Evolutionary conservation across 768 basidiomycete species (phyloP).

Genomic region (Mycena alexandri): DNA sequence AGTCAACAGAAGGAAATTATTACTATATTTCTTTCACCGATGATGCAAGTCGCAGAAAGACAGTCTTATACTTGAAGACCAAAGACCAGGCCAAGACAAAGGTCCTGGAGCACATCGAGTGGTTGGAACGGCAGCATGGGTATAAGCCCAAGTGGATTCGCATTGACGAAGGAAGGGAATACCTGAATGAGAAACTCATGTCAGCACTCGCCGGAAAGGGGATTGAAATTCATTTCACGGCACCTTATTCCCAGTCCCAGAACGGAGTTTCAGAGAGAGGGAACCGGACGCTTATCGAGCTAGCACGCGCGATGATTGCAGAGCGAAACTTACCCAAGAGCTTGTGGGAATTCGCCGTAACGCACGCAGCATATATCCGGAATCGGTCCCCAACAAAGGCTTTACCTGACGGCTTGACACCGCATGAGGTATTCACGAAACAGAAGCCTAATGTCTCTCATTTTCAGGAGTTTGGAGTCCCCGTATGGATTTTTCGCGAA

Average conservation of each 20-base stretch:
- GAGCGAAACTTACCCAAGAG: slow-evolving; percentile 32
- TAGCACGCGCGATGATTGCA: slow-evolving; percentile 48
- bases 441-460: no score
- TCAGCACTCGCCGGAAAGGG: slow-evolving; percentile 41
- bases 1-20: slow-evolving; percentile 6
- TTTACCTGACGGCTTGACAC: slow-evolving; percentile 5
- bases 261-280: slow-evolving; percentile 56
- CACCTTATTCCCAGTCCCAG: slow-evolving; percentile 52
- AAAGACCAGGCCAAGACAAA: slow-evolving; percentile 35
- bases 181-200: slow-evolving; percentile 42
- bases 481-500: no score
- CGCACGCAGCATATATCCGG: slow-evolving; percentile 39
- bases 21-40: slow-evolving; percentile 23
- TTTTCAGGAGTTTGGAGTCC: no score
- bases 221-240: slow-evolving; percentile 45
- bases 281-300: slow-evolving; percentile 48
- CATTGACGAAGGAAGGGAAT: slow-evolving; percentile 48
- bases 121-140: slow-evolving; percentile 33
- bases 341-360: slow-evolving; percentile 41
- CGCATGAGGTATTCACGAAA: no score
- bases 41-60: slow-evolving; percentile 17
- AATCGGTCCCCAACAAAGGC: slow-evolving; percentile 33
- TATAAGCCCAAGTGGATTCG: slow-evolving; percentile 30
- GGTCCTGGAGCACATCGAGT: slow-evolving; percentile 34
- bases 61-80: slow-evolving; percentile 35